Evolutionary conservation across 2,329 filamentous ascomycete species (phyloP).

Genomic region (Tolypocladium ophioglossoides): DNA sequence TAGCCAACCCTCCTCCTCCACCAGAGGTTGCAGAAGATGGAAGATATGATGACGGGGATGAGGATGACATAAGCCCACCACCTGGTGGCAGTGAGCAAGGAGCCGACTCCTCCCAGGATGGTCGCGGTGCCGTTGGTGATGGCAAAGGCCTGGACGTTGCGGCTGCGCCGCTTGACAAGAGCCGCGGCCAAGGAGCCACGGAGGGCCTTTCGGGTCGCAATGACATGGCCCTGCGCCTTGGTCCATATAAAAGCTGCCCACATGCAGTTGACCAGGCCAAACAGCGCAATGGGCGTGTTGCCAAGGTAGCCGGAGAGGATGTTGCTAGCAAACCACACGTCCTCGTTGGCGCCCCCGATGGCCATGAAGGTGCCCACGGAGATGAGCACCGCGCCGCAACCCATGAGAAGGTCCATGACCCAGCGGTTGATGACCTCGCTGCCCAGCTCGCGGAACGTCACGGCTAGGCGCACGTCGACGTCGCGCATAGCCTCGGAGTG

Average conservation of each 20-base stretch:
- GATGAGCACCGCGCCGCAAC: constrained; percentile 37
- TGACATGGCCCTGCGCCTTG: constrained; percentile 27
- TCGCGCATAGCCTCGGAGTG: constrained; percentile 7
- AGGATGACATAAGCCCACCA: constrained; percentile 45
- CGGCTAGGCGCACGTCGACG: constrained; percentile 27
- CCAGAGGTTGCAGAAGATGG: constrained; percentile 35
- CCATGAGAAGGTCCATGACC: constrained; percentile 39
- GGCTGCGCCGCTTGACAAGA: constrained; percentile 24
- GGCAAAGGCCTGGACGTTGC: constrained; percentile 32
- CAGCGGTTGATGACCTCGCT: constrained; percentile 40
- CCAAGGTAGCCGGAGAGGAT: constrained; percentile 45
- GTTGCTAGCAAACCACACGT: constrained; percentile 36
- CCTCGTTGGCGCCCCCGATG: constrained; percentile 33
- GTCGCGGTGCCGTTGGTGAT: constrained; percentile 32
- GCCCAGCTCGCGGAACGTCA: constrained; percentile 37
- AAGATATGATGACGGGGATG: constrained; percentile 35
- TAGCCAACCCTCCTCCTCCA: constrained; percentile 38
- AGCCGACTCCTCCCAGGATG: constrained; percentile 35
- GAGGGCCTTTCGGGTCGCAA: constrained; percentile 13
- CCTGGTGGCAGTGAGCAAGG: constrained; percentile 35
- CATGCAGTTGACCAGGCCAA: constrained; percentile 34
- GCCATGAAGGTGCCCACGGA: constrained; percentile 42
- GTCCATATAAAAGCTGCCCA: constrained; percentile 35
- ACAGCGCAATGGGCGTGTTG: constrained; percentile 37
- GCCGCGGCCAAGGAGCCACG: constrained; percentile 13